Conservation (phyloP, 2,329 filamentous ascomycete genomes). For the Colletotrichum tropicicola region DNA sequence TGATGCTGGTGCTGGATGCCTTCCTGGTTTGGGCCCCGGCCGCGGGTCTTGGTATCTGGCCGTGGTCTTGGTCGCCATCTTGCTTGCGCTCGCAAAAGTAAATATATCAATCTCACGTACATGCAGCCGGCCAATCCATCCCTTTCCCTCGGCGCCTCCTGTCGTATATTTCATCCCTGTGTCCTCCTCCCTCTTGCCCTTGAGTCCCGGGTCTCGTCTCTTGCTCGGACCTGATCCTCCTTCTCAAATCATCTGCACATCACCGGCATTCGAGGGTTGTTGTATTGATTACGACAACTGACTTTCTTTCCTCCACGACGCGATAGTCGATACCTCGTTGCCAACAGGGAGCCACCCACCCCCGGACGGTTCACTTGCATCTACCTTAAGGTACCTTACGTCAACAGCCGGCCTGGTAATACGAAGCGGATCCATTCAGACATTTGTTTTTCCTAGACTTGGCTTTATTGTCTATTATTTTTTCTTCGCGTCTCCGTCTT, state of each 20-base stretch:
- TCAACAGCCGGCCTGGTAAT: slow-evolving; percentile 23
- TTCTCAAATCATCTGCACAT: slow-evolving; percentile 19
- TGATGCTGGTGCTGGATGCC: background rate
- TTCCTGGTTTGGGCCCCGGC: background rate
- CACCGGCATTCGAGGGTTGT: slow-evolving; percentile 21
- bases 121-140: slow-evolving; percentile 14
- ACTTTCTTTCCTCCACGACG: background rate
- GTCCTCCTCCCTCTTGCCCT: slow-evolving; percentile 16
- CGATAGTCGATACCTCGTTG: background rate
- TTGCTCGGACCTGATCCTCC: background rate
- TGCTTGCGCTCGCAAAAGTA: slow-evolving; percentile 26
- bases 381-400: too few species aligned
- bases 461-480: background rate
- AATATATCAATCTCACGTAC: slow-evolving; percentile 27
- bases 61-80: background rate
- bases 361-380: too few species aligned
- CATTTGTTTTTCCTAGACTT: slow-evolving; percentile 4
- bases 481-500: background rate
- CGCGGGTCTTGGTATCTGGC: slow-evolving; percentile 6
- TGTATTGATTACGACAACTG: slow-evolving; percentile 27
- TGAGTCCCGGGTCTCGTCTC: slow-evolving; percentile 5
- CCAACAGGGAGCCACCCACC: slow-evolving; percentile 1
- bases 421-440: slow-evolving; percentile 1
- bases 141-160: slow-evolving; percentile 20
- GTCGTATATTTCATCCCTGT: slow-evolving; percentile 28